A percentile compares a stretch with the other conserved stretches of the same genome.
These are phyloP conservation scores for Fusarium duplospermum DNA, from an alignment of 2,329 filamentous ascomycete species.

Conservation along the genomic window DNA sequence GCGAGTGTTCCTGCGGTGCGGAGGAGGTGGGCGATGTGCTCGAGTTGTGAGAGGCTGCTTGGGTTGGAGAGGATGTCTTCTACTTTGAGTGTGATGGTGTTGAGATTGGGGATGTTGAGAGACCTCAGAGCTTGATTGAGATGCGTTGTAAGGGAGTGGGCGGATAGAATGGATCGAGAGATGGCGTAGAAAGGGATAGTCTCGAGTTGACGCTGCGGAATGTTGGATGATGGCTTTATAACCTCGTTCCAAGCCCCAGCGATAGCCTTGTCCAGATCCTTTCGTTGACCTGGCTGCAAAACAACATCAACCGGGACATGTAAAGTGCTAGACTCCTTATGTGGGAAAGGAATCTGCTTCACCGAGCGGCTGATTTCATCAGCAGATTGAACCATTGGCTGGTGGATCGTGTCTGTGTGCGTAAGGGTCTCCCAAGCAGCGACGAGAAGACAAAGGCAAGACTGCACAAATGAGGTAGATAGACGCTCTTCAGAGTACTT, in stretches of 20 bases:
- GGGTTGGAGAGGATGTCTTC: conserved; percentile 64
- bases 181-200: conserved; percentile 63
- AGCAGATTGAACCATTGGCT: conserved; percentile 58
- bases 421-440: conserved; percentile 60
- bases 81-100: conserved; percentile 54
- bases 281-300: conserved; percentile 55
- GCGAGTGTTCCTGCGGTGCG: conserved; percentile 28
- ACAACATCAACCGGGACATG: conserved; percentile 21
- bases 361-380: conserved; percentile 51
- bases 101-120: conserved; percentile 51
- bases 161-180: conserved; percentile 62
- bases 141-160: conserved; percentile 58
- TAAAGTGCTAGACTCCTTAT: conserved; percentile 40
- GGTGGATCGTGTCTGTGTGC: conserved; percentile 57
- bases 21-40: conserved; percentile 51
- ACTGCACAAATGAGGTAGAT: conserved; percentile 54
- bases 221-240: conserved; percentile 54
- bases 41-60: conserved; percentile 62
- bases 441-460: conserved; percentile 59
- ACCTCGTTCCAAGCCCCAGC: conserved; percentile 58
- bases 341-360: conserved; percentile 56
- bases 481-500: conserved; percentile 60
- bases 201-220: conserved; percentile 56
- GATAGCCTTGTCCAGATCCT: conserved; percentile 56
- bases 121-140: conserved; percentile 57